Base-by-base conservation (phyloP, 2,329 filamentous ascomycete species). In the Amauroascus verrucosus region DNA sequence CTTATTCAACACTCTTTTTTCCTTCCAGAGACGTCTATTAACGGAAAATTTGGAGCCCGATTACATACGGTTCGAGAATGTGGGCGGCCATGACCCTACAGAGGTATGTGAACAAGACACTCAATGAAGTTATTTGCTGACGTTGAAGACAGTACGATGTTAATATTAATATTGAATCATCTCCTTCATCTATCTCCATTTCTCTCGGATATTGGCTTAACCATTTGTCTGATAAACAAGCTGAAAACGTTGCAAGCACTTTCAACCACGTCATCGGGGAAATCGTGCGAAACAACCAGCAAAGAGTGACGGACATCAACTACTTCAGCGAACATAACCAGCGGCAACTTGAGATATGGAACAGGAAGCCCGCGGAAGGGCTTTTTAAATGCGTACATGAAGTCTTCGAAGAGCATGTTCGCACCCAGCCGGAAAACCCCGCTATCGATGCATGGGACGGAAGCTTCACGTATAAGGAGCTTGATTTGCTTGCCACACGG, bases 1-100 rank as follows among this genome's bases (percentile, higher is more conserved):
- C 72, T 72, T 16, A 59, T 77, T 1, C 76, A 74, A 0, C 75
- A 74, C 56, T 66, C 72, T n/a, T 2, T 35, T 54, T 14, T 40
- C 43, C 18, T 26, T 47, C 13, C 45, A 47, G 28, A 5, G 45
- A 14, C 7, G 26, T 18, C 3, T 18, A 38, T 18, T 9, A 18
- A 38, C n/a, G 4, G 35, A 38, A 18, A 38, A 18, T 18, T 5
- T 38, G 3, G n/a, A 38, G n/a, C 35, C 35, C n/a, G 35, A 18
- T 4, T 38, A 18, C 18, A 38, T 38, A 38, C n/a, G 35, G n/a
- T 38, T 38, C n/a, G 35, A 38, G 35, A 38, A 18, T 9, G n/a
- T 38, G 3, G 35, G n/a, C 35, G 35, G 35, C 9, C 35, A 38
- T 38, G 45, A 47, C 20, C 45, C 45, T 14, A 47, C 45, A 35